Base-by-base conservation (phyloP, 2,329 filamentous ascomycete genomes). In the Microcyclosporella mali region DNA sequence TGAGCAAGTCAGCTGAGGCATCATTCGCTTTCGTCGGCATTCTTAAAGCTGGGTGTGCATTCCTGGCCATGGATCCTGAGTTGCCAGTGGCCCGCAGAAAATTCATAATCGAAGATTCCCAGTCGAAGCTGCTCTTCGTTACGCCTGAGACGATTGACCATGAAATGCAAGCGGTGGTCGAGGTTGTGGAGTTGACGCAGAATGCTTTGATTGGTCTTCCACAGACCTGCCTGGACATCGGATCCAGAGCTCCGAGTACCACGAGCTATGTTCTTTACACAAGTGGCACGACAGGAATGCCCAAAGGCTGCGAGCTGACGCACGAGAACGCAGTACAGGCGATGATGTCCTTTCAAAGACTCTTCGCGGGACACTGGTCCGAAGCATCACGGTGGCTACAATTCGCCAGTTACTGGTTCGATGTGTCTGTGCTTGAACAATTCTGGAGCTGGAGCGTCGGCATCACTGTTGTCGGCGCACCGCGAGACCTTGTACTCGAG, bases 361-460 rank as follows among this genome's bases (percentile, higher is more conserved):
- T 95, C 0, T 95, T 95, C 58, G 65, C 67, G 4, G 79, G 75
- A 0, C 84, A 87, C 55, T 94, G 88, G 85, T 74, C 84, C 31
- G 56, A 71, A 0, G 60, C 75, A 0, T 94, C 88, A 0, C 79
- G 84, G 45, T 95, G 88, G 83, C 71, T 95, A 1, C 90, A 95
- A 59, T 95, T 95, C 59, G 90, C 90, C 1, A 89, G 88, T 0
- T 87, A 95, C 43, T 90, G 95, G 63, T 95, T 95, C 48, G 90
- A 95, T 37, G 89, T 95, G 3, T 92, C 86, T 1, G 85, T 95
- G 0, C 73, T 95, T 0, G 89, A 95, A 59, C 89, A 95, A 57
- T 95, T 90, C 62, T 95, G 88, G 88, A 92, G 83, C 45, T 95
- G 89, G 89, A 88, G 84, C 19, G 85, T 92, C 1, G 88, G 88